Evolutionary conservation across 345 rosid genomes (phyloP), one percentile per base, ranked within the genome.

Genomic region (Gossypium longicalyx): DNA sequence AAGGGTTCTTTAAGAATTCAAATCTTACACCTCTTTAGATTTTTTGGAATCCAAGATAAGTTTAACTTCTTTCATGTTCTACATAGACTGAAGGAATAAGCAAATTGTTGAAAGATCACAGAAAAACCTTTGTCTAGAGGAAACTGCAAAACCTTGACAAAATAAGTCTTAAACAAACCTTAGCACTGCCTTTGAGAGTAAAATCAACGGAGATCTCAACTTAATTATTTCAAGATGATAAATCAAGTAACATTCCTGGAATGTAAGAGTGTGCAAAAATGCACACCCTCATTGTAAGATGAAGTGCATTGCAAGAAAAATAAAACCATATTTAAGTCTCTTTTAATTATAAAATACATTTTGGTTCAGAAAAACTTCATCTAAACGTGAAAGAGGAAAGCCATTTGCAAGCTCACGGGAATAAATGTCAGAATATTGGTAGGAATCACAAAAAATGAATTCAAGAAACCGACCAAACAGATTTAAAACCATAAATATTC

Each of bases 341-440:
- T 63, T 61, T 34, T 63, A 63, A 10, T 38, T 9, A 63, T 63
- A n/a, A 63, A 63, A 41, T 20, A 64, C 68, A 64, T n/a, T 41
- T 64, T 41, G 0, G 15, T 17, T 19, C 12, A 41, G 22, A 64
- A 56, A 19, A 56, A 64, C 68, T 64, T n/a, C 23, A 64, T 38
- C 48, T 41, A 64, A 64, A 64, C 8, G 43, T 41, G 47, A 64
- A 64, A 64, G 68, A 43, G 5, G 25, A 41, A 64, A 41, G 49
- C 49, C 47, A 41, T 9, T 62, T 7, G 67, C 45, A 62, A n/a
- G 68, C 22, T 64, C 15, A n/a, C 25, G 43, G 7, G 68, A 41
- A n/a, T 41, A 64, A 9, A 16, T 20, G 45, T 62, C 67, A 62
- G 45, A 62, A 34, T 34, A 62, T 7, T 15, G 47, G 67, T 38